Base-by-base conservation (phyloP, 2,329 filamentous ascomycete genomes). In the Pseudogymnoascus sp. region DNA sequence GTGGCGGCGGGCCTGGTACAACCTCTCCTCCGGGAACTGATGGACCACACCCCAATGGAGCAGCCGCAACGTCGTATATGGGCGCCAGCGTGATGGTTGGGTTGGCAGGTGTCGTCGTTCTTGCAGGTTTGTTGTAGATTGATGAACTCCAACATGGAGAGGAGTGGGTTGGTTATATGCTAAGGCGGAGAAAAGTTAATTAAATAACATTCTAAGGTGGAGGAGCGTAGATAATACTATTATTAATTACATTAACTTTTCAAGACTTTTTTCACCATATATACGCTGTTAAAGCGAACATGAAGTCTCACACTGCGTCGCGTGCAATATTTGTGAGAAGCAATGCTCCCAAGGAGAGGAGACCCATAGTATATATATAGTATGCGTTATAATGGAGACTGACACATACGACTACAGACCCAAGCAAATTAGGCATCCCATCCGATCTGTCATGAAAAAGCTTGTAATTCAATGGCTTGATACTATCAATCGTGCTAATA, bases 201-300 rank as follows among this genome's bases (percentile, higher is more conserved):
- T 16, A n/a, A 31, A 54, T 54, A 54, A 54, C 47, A 54, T 54
- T 54, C 47, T 54, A 54, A 54, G 47, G 47, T 2, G 26, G 26
- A 11, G 8, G 23, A 26, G 16, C 16, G 26, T 54, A 54, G 3
- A 54, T 31, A 31, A 6, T 54, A 54, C 14, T 31, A 54, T 16
- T 54, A 54, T 54, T 54, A 54, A 54, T 54, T 31, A 54, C 14
- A 54, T 54, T 54, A 54, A 54, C 47, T 54, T 54, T 31, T 16
- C 47, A 2, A 51, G 5, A 51, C 10, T 39, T 21, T 5, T 45
- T 45, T 12, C 18, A 11, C 40, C 16, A 1, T 10, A 18, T 40
- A 45, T 21, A 21, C 18, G 3, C 11, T n/a, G 6, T 10, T 45
- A 21, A 45, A 21, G 4, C 39, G 5, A 12, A 21, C 4, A 21